Evolutionary conservation across 1,139 yeast genomes (phyloP), one percentile per base, ranked within the genome.

Genomic region (Yamadazyma triangularis): DNA sequence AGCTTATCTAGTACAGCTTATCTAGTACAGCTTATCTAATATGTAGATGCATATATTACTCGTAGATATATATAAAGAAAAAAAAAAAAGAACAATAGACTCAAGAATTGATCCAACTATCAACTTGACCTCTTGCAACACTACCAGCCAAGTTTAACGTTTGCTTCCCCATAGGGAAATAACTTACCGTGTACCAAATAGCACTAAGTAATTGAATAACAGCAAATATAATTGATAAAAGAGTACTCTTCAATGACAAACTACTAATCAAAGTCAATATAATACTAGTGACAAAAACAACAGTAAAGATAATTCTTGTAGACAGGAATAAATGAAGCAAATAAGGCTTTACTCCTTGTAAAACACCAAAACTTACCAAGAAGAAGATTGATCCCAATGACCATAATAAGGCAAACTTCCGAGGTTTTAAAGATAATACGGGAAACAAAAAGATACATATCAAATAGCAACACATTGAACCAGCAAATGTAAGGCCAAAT

Each of bases 361-460:
- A 51, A 0, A 77, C 70, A 3, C 77, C 79, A 47, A 77, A 77
- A 37, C 81, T 70, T 5, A 69, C 60, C 34, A 77, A 48, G 53
- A 77, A 77, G 41, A 77, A 60, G 2, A 75, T 60, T 6, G 80
- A 73, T 0, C 85, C 84, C 27, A 77, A 48, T 0, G 81, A 70
- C 80, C 83, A 77, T 29, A 77, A 56, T 13, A 75, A 44, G 13
- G 81, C 79, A 52, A 77, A 77, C 47, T 77, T 77, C 28, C 73
- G 53, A 0, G 83, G 83, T 45, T 70, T 74, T 26, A 76, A 51
- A 2, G 76, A 56, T 28, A 77, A 55, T 9, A 77, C 58, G 1
- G 84, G 83, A 52, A 77, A 72, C 30, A 77, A 54, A 36, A 75
- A 60, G 30, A 77, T 62, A 44, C 82, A 74, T 13, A 77, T 67